Base-by-base conservation (phyloP, 495 filamentous ascomycete species). In the Jackrogersella minutella region DNA sequence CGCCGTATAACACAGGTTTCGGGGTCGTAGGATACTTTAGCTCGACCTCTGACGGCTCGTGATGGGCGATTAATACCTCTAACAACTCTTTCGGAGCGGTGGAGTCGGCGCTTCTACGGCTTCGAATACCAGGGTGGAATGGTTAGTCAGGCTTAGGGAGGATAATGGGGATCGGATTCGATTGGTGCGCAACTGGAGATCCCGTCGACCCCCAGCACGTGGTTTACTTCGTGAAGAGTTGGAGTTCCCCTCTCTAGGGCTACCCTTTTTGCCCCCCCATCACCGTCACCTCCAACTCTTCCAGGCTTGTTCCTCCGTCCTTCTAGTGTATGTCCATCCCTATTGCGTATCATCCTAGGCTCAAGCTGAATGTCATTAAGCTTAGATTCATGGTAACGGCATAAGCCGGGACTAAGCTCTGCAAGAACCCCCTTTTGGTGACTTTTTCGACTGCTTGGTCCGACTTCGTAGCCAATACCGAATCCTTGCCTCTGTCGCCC, bases 71-170 rank as follows among this genome's bases (percentile, higher is more conserved):
- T 19, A 19, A 36, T 26, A 54, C 43, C 37, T 14, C 8, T 55
- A 26, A 57, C 26, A 30, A 22, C 37, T 44, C 16, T 34, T 33
- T 34, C 22, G 46, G 30, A 41, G 22, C 50, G 30, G 41, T 46
- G 51, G 52, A 57, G 51, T 58, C 66, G 61, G 66, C 57, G 66
- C 65, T 69, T 65, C 57, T 62, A 58, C 66, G 61, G 66, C 61
- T 57, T 61, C 34, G 61, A 57, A 50, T 50, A 11, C 41, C 49
- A 43, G 49, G 55, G 40, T 54, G 21, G 26, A 59, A 56, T 22
- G 34, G 28, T 58, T 65, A 65, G 61, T 69, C 19, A 58, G 52
- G 30, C 34, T 62, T 58, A 59, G 53, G 64, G 58, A 44, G 44
- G 37, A 43, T 43, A 7, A 51, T 40, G 14, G 21, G 10, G 41